phyloP scores from a whole-genome alignment of 306 rosid genomes.

The Neltuma alba region DNA sequence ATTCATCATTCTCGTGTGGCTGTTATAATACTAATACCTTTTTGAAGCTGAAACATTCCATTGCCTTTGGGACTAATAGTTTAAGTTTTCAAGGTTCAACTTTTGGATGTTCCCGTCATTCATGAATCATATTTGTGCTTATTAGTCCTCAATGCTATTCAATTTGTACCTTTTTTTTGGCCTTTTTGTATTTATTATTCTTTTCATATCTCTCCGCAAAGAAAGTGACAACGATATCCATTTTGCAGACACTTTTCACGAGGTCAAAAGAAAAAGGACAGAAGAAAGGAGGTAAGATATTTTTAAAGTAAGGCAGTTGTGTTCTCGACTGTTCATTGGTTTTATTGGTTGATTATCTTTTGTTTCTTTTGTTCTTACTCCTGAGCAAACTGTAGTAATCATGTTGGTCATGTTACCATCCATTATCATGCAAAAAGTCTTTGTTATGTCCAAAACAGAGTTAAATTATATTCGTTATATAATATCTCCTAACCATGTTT shows the following conservation, averaged over 20 bases:
- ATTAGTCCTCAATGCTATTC: not conserved
- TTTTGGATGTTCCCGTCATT: not conserved
- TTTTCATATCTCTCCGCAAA: constrained; percentile 3
- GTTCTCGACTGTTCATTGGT: not conserved
- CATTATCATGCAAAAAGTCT: not conserved
- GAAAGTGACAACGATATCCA: constrained; percentile 22
- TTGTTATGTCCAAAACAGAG: not conserved
- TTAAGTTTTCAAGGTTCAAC: not conserved
- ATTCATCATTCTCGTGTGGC: not conserved
- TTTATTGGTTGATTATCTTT: constrained; percentile 17
- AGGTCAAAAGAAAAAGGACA: constrained; percentile 77
- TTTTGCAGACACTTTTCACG: constrained; percentile 66
- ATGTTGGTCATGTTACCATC: not conserved
- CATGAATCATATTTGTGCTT: not conserved
- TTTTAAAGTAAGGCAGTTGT: not conserved
- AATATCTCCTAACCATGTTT: not conserved
- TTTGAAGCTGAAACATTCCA: not conserved
- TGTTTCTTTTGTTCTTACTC: not conserved
- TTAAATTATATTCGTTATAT: not conserved
- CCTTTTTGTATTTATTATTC: not conserved
- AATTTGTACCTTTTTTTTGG: not conserved
- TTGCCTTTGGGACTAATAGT: not conserved
- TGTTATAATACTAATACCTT: not conserved
- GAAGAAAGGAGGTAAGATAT: constrained; percentile 65
- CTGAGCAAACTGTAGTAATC: not conserved